A percentile compares a stretch with the other conserved stretches of the same genome.
These are phyloP conservation scores for Scheffersomyces lignosus DNA, from an alignment of 805 yeast species.

Conservation along the genomic window DNA sequence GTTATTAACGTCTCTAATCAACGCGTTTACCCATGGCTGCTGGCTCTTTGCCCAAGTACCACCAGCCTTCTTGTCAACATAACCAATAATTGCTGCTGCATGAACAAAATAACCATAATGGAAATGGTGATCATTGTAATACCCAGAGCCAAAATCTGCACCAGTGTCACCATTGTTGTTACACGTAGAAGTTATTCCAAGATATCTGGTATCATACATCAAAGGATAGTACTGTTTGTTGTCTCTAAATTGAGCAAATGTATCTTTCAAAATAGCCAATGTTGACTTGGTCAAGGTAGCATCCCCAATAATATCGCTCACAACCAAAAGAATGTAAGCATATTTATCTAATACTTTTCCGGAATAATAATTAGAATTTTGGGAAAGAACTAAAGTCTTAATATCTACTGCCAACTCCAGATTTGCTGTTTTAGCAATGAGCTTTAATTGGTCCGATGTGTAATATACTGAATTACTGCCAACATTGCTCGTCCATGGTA, in stretches of 20 bases:
- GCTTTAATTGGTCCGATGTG: constrained; percentile 3
- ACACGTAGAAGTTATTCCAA: constrained; percentile 28
- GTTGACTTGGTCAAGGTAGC: constrained; percentile 11
- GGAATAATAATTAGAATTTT: constrained; percentile 12
- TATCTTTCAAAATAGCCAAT: constrained; percentile 14
- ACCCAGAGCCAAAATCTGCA: constrained; percentile 28
- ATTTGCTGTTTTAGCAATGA: constrained; percentile 11
- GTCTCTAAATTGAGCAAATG: constrained; percentile 15
- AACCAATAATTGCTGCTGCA: constrained; percentile 24
- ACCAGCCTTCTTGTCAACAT: constrained; percentile 32
- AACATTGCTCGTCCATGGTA: constrained; percentile 30
- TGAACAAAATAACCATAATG: constrained; percentile 29
- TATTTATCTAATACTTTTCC: constrained; percentile 28
- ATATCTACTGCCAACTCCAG: neutral
- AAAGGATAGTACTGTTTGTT: constrained; percentile 23
- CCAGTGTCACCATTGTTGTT: constrained; percentile 8
- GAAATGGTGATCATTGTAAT: constrained; percentile 36
- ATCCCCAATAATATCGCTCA: constrained; percentile 11
- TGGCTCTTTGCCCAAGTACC: constrained; percentile 51
- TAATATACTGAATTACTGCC: neutral
- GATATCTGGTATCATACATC: constrained; percentile 27
- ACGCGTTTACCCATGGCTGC: constrained; percentile 57
- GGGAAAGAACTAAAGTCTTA: neutral
- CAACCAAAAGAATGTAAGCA: constrained; percentile 14
- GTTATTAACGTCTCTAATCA: constrained; percentile 68